phyloP scores from a whole-genome alignment of 1,284 basidiomycete genomes.

The Mycena sp. region DNA sequence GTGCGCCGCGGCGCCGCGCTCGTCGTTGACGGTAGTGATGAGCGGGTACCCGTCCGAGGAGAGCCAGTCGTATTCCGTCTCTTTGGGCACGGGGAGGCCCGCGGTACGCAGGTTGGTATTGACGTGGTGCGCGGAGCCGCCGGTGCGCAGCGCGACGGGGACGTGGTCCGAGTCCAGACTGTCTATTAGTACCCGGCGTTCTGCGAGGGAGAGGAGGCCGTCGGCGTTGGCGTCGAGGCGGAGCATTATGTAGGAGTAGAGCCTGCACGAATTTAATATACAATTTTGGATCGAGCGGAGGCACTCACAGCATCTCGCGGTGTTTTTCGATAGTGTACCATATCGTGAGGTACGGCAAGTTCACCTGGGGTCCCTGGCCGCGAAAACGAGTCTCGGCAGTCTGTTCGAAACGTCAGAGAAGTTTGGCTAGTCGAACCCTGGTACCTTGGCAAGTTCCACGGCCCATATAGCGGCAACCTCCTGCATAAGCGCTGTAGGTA shows the following conservation, averaged over 20 bases:
- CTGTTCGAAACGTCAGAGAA: constrained; percentile 3
- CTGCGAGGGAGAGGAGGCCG: constrained; percentile 23
- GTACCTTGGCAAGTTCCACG: constrained; percentile 25
- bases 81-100: constrained; percentile 18
- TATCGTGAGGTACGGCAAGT: constrained; percentile 28
- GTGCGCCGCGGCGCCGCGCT: background rate
- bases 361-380: constrained; percentile 26
- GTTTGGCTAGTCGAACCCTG: too few relatives aligned
- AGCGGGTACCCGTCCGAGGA: constrained; percentile 31
- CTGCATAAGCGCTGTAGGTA: constrained; percentile 22
- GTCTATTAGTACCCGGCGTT: constrained; percentile 22
- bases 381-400: constrained; percentile 30
- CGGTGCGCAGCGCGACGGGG: constrained; percentile 8
- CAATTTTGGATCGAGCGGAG: background rate
- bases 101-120: constrained; percentile 17
- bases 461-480: constrained; percentile 30
- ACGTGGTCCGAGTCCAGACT: constrained; percentile 19
- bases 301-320: constrained; percentile 28
- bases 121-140: constrained; percentile 9
- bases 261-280: background rate
- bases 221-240: constrained; percentile 25
- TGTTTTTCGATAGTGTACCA: constrained; percentile 35
- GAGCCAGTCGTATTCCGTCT: constrained; percentile 29
- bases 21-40: constrained; percentile 9
- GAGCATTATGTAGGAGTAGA: constrained; percentile 32